Evolutionary conservation across 139 green algal genomes (phyloP).

Genomic region (Coccomyxa sp.): DNA sequence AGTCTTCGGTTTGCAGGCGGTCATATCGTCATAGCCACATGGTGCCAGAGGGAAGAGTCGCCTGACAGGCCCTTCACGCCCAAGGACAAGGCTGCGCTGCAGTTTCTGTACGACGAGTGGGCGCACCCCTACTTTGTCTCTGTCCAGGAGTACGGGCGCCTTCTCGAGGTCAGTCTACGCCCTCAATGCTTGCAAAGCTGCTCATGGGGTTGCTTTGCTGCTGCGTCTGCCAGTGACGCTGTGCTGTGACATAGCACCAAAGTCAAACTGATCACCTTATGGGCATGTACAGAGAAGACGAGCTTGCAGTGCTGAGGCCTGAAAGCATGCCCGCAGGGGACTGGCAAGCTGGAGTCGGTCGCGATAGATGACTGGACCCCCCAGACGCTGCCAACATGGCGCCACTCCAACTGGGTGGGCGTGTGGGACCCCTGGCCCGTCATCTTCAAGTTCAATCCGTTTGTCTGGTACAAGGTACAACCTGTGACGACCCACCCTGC

Average conservation of each 20-base stretch:
- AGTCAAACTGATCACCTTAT: neutral
- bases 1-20: conserved; percentile 44
- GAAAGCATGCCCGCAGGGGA: conserved; percentile 38
- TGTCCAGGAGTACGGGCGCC: conserved; percentile 83
- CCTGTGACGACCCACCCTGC: no score
- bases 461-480: conserved; percentile 75
- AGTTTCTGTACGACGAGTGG: conserved; percentile 96
- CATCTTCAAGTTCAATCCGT: conserved; percentile 68
- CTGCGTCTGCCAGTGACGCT: neutral
- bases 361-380: conserved; percentile 75
- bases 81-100: conserved; percentile 69
- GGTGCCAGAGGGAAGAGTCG: conserved; percentile 89
- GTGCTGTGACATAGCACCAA: no score
- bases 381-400: conserved; percentile 82
- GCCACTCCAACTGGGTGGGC: conserved; percentile 92
- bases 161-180: conserved; percentile 60
- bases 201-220: neutral
- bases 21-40: conserved; percentile 79
- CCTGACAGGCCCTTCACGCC: conserved; percentile 50
- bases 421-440: conserved; percentile 92
- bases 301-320: neutral
- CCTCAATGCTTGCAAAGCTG: neutral
- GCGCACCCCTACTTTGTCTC: conserved; percentile 95
- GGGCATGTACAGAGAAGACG: no score
- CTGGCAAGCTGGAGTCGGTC: conserved; percentile 53